Evolutionary conservation across 1,284 basidiomycete genomes (phyloP), one percentile per base, ranked within the genome.

Genomic region (Fomitopsis betulina): DNA sequence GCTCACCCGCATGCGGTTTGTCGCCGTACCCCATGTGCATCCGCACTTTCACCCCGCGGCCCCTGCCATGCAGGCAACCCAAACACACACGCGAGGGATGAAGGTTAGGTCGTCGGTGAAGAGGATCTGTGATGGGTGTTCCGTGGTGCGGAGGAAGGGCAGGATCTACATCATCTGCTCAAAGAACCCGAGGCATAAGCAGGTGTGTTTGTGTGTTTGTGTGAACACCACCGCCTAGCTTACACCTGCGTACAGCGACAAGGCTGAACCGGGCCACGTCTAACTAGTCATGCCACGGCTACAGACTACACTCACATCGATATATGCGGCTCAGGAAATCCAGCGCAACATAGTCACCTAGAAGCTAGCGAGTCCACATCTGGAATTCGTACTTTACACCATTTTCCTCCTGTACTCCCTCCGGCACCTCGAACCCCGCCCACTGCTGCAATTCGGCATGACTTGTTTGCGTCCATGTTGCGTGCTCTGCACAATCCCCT

Each of bases 121-220:
- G 78, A 79, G 85, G 59, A 90, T 95, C 83, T 96, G 94, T 73
- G 93, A 94, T 62, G 92, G 93, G 13, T 96, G 94, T 75, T 87
- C 81, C 62, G 77, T 96, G 50, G 94, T 96, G 25, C 83, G 81
- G 71, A 77, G 96, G 67, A 96, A 98, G 72, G 95, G 95, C 52
- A 85, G 92, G 66, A 83, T 98, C 47, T 98, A 96, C 75, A 88
- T 98, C 47, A 86, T 98, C 47, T 99, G 96, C 75, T 87, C 87
- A 21, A 94, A 93, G 72, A 94, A 98, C 70, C 92, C 96, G 5
- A 98, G 97, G 75, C 96, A 98, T 75, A 98, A 98, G 75, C 96
- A 98, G 88, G 96, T 96, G 64, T 60, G 86, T 49, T 27, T 8
- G n/a, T 19, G 19, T 39, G 3, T 47, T 53, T 47, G 37, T 33